A percentile compares a stretch with the other conserved stretches of the same genome.
Evolutionary conservation across 495 filamentous ascomycete species (phyloP).

Genomic region (Peziza echinospora): DNA sequence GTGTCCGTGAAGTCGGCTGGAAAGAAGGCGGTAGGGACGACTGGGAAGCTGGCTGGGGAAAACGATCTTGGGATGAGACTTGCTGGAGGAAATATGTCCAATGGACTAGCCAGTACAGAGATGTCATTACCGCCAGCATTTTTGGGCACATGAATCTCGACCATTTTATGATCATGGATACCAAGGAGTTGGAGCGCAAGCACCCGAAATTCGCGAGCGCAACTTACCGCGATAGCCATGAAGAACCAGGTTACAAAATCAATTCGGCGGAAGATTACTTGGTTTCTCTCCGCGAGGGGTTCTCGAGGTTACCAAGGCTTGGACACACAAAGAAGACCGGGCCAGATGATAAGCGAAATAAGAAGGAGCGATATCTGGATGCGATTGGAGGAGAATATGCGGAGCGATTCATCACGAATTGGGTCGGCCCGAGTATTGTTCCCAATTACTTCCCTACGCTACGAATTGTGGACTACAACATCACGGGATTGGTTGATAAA

Average conservation of each 20-base stretch:
- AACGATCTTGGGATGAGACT: constrained; percentile 25
- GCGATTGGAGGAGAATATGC: constrained; percentile 58
- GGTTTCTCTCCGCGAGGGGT: constrained; percentile 49
- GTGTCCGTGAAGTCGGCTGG: constrained; percentile 15
- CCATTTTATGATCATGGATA: constrained; percentile 88
- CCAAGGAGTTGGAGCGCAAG: constrained; percentile 39
- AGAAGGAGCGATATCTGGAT: constrained; percentile 29
- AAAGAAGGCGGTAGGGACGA: neutral
- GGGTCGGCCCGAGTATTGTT: constrained; percentile 68
- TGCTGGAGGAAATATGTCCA: constrained; percentile 98
- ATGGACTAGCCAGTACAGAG: constrained; percentile 73
- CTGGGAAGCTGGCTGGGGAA: neutral
- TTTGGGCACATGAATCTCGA: constrained; percentile 98
- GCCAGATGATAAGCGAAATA: constrained; percentile 1
- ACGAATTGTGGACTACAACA: constrained; percentile 81
- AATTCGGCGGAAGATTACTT: constrained; percentile 57
- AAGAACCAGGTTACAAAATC: constrained; percentile 29
- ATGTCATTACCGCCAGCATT: constrained; percentile 55
- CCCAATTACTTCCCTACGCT: constrained; percentile 84
- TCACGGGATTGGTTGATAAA: constrained; percentile 34
- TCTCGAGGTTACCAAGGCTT: constrained; percentile 52
- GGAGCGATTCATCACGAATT: constrained; percentile 60
- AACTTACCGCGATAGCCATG: constrained; percentile 25
- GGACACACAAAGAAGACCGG: constrained; percentile 22
- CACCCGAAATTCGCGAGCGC: constrained; percentile 22